Conservation (phyloP, 208 protist genomes). For the Acanthamoeba lenticulata region DNA sequence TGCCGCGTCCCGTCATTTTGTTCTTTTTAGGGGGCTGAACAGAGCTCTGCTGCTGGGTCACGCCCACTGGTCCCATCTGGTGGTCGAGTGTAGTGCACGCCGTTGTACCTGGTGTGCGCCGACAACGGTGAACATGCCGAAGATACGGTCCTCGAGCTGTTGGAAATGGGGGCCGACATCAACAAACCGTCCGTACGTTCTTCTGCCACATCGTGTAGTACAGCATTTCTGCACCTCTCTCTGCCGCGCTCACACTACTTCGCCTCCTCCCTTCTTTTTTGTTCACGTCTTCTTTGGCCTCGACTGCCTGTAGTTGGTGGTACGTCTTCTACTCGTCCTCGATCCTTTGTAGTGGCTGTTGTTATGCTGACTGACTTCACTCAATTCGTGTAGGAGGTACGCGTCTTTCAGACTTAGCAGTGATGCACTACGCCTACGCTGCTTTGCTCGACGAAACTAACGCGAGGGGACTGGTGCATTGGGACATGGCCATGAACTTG, state of each 20-base stretch:
- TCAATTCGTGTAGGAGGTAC: too few species aligned
- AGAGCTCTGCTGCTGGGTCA: neutral
- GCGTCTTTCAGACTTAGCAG: too few species aligned
- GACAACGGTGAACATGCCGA: neutral
- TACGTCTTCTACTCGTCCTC: neutral
- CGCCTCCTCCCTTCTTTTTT: neutral
- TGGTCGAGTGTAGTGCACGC: neutral
- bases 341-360: neutral
- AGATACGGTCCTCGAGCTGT: neutral
- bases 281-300: neutral
- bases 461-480: too few species aligned
- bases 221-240: too few species aligned
- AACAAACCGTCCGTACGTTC: conserved; percentile 20
- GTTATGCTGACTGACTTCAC: too few species aligned
- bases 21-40: neutral
- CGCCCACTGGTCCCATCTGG: too few species aligned
- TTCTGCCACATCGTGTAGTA: neutral
- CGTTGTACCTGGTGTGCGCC: neutral
- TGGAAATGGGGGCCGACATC: neutral
- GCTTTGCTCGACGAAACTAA: too few species aligned
- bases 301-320: neutral
- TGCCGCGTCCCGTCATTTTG: neutral
- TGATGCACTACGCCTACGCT: too few species aligned
- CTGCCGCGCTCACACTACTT: too few species aligned
- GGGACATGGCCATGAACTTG: too few species aligned